Evolutionary conservation across 2,329 filamentous ascomycete species (phyloP), one percentile per base, ranked within the genome.

Genomic region (Alternaria triticimaculans): DNA sequence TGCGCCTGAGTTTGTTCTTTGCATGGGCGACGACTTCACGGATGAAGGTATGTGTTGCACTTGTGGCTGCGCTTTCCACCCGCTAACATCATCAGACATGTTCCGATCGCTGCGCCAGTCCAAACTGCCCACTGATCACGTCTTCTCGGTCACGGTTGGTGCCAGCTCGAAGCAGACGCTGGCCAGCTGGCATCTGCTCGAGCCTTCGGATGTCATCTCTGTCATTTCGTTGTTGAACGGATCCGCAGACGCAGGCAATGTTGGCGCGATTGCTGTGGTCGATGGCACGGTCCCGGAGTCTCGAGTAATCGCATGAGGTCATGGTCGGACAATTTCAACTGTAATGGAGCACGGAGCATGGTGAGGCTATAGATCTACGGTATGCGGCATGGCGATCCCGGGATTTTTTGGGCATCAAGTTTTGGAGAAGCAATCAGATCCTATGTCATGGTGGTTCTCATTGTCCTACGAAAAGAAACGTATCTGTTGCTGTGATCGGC

Each of bases 1-100:
- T 55, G 87, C 87, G 57, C 87, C 94, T 0, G 93, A 95, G 71
- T 97, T 98, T 76, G 89, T 96, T 11, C 85, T 98, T 55, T 99
- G 96, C 80, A 83, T 94, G 65, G 96, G 96, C 45, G 96, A 99
- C 80, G 96, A 99, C 76, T 96, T 96, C 72, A 99, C 96, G 6
- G 96, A 99, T 77, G 96, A 99, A 86, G 95, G 97, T 90, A 90
- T 59, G 61, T 57, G 10, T 41, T 50, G 14, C 25, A 18, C 11
- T 28, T 41, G 12, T 6, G 21, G 10, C 20, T 26, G 15, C 2
- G 23, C 14, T 6, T 12, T 15, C 10, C 25, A 11, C 21, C 37
- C 49, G 45, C 68, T 69, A 65, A 72, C 58, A 63, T n/a, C 53
- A 20, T 11, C 67, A 90, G 88, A 91, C 76, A 91, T 91, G 89